phyloP scores from a whole-genome alignment of 352 stramenopile species.

The Pythium insidiosum region DNA sequence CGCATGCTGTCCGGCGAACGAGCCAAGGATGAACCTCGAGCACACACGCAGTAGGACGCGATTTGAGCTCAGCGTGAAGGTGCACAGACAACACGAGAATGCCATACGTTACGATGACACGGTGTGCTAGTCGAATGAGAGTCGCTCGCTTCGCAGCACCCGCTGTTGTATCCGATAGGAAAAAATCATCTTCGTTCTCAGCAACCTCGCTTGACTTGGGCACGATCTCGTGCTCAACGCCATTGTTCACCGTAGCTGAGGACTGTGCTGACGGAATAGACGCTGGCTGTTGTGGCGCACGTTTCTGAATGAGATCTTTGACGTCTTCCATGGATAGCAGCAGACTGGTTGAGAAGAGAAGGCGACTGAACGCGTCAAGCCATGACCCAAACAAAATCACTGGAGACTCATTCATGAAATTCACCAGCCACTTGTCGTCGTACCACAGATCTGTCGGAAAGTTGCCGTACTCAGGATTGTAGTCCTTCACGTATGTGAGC shows the following conservation, averaged over 20 bases:
- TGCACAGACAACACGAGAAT: background rate
- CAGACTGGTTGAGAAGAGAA: conserved; percentile 17
- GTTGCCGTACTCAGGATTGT: background rate
- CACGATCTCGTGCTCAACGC: too few relatives aligned
- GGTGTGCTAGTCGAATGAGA: background rate
- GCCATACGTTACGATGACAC: background rate
- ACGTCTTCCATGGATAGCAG: conserved; percentile 14
- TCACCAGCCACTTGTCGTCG: background rate
- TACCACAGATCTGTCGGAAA: background rate
- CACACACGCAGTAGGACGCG: background rate
- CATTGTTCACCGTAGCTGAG: too few relatives aligned
- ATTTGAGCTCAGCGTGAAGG: background rate
- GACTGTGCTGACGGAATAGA: too few relatives aligned
- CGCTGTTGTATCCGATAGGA: too few relatives aligned
- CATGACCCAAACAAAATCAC: background rate
- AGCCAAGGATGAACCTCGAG: background rate
- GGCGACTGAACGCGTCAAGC: conserved; percentile 6
- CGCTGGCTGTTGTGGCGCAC: too few relatives aligned
- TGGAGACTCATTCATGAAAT: background rate
- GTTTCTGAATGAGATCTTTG: background rate
- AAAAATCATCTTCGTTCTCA: too few relatives aligned
- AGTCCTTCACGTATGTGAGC: background rate
- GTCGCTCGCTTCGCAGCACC: too few relatives aligned
- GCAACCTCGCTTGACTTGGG: too few relatives aligned
- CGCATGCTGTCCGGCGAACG: background rate